Evolutionary conservation across 202 grass and related monocot genomes (phyloP).

Genomic region (Miscanthus sacchariflorus): DNA sequence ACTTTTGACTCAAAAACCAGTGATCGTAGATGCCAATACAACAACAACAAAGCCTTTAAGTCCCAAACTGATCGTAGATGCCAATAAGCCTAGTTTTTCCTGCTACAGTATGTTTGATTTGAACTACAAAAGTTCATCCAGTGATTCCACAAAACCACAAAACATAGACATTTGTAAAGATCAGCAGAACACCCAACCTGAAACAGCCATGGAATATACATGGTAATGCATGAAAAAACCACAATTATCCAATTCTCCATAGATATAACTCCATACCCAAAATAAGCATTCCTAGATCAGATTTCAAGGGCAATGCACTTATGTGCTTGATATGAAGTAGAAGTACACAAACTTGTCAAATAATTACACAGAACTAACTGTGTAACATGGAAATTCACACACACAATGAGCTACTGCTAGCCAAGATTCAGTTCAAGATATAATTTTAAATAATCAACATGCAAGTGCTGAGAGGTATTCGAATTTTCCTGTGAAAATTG

Average conservation of each 20-base stretch:
- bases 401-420: neutral
- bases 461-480: slow-evolving; percentile 2
- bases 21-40: neutral
- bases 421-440: slow-evolving; percentile 16
- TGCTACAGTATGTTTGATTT: neutral
- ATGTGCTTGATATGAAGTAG: neutral
- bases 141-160: neutral
- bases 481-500: neutral
- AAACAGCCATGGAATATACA: neutral
- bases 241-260: neutral
- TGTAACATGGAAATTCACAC: slow-evolving; percentile 15
- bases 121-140: slow-evolving; percentile 2
- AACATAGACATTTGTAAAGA: neutral
- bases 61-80: neutral
- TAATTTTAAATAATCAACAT: slow-evolving; percentile 8
- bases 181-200: neutral
- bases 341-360: neutral
- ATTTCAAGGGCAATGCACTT: neutral
- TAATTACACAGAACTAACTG: neutral
- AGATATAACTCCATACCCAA: neutral
- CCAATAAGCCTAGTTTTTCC: neutral
- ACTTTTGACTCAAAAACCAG: slow-evolving; percentile 14
- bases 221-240: neutral
- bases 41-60: too few relatives aligned
- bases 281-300: neutral